Base-by-base conservation (phyloP, 306 rosid genomes). In the Pyrus bretschneideri region DNA sequence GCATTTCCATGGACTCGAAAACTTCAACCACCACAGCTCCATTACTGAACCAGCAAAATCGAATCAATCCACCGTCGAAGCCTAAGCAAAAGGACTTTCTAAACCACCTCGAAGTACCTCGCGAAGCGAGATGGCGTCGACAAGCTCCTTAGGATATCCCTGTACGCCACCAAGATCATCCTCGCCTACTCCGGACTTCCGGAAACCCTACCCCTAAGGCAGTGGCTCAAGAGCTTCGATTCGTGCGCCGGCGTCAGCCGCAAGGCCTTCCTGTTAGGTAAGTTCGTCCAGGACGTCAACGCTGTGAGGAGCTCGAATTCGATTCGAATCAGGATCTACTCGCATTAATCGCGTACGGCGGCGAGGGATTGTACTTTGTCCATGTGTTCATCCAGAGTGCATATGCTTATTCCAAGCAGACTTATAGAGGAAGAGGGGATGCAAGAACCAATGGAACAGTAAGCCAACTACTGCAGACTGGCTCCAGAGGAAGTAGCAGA, bases 101-200 rank as follows among this genome's bases (percentile, higher is more conserved):
- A 71, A 84, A 73, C 73, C 97, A 88, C 67, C 83, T 89, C 21
- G 97, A 91, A 86, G 76, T 84, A 91, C 71, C 97, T 94, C 45
- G 88, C 98, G 0, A 94, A 91, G 73, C 81, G 95, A 30, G 98
- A 94, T 76, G 98, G 97, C 82, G 95, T 94, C 3, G 98, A 94
- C 89, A 91, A 91, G 84, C 95, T 94, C 23, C 93, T 94, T 81
- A 94, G 90, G 70, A 90, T 92, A 46, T 89, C 90, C 33, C 73
- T 96, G 46, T 94, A 94, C 89, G 79, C 91, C 73, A 22, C 95
- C n/a, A 94, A 94, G 71, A 83, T 91, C 77, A 68, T 92, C 60
- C 87, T 94, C 71, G 81, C 96, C 71, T 86, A 91, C 25, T 86
- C 91, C 0, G 60, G 83, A 14, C 68, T 87, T 25, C 84, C 86